These are phyloP conservation scores for Leucaena leucocephala DNA, from an alignment of 306 rosid species.

Conservation along the genomic window DNA sequence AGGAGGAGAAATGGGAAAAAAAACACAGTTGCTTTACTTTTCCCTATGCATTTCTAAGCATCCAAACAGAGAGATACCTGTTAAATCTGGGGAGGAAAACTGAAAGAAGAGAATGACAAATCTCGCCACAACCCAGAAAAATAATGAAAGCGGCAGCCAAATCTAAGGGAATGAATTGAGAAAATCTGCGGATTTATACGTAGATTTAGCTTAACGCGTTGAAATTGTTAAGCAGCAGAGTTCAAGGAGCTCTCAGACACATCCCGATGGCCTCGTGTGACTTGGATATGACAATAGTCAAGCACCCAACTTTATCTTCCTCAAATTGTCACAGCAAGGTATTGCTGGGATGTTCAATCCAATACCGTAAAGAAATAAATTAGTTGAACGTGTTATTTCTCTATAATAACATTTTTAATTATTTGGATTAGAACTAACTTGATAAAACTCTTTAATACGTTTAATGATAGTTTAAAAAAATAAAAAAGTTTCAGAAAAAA, in stretches of 20 bases:
- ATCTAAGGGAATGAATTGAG: background rate
- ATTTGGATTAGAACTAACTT: too few relatives aligned
- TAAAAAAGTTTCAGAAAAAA: too few relatives aligned
- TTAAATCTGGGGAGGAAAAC: background rate
- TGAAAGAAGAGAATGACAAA: background rate
- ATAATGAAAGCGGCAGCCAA: background rate
- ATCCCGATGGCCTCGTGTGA: background rate
- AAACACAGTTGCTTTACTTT: too few relatives aligned
- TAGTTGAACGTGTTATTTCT: too few relatives aligned
- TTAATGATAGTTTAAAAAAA: too few relatives aligned
- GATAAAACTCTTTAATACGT: too few relatives aligned
- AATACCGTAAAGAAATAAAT: too few relatives aligned
- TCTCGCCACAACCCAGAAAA: background rate
- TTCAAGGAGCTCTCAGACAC: background rate
- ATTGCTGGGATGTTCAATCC: too few relatives aligned
- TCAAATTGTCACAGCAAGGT: too few relatives aligned
- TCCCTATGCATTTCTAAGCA: background rate
- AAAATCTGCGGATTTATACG: background rate
- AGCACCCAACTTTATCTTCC: background rate
- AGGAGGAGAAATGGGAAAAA: background rate
- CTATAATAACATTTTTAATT: too few relatives aligned
- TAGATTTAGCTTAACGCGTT: background rate
- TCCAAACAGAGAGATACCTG: slow-evolving; percentile 30
- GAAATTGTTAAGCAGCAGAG: background rate
- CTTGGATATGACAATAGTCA: background rate